These are phyloP conservation scores for Phlebiopsis flavidoalba DNA, from an alignment of 768 basidiomycete genomes.

Conservation along the genomic window DNA sequence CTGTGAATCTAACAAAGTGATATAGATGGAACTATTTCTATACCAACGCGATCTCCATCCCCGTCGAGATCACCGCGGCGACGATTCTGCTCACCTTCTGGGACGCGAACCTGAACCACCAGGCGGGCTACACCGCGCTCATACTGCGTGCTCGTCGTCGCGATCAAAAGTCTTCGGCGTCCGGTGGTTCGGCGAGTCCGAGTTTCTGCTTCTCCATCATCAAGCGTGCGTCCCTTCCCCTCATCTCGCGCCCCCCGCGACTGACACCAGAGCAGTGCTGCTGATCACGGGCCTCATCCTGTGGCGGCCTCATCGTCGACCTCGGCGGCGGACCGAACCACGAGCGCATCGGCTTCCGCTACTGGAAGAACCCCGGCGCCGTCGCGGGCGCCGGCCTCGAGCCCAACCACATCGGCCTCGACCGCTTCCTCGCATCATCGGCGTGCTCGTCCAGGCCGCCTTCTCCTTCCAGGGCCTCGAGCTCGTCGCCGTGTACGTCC, in stretches of 20 bases:
- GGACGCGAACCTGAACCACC: conserved; percentile 56
- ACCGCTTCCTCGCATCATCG: conserved; percentile 37
- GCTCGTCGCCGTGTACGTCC: conserved; percentile 56
- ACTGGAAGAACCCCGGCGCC: conserved; percentile 71
- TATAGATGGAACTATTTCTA: conserved; percentile 30
- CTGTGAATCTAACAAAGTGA: background rate
- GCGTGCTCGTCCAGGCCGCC: conserved; percentile 47
- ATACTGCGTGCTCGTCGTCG: conserved; percentile 51
- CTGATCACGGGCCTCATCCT: conserved; percentile 59
- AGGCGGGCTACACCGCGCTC: conserved; percentile 52
- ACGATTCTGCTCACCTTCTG: conserved; percentile 68
- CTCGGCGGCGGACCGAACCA: conserved; percentile 72
- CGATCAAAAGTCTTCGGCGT: conserved; percentile 70
- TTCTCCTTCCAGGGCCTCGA: conserved; percentile 83
- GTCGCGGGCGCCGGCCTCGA: conserved; percentile 28
- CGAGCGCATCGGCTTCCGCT: conserved; percentile 65
- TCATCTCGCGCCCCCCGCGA: no score
- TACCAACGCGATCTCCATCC: conserved; percentile 50
- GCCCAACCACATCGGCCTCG: conserved; percentile 27
- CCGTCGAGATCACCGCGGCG: conserved; percentile 73
- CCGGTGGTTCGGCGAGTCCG: conserved; percentile 70
- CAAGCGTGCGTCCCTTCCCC: conserved; percentile 41
- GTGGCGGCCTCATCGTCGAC: conserved; percentile 63
- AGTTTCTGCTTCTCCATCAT: conserved; percentile 64
- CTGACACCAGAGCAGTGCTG: conserved; percentile 31